These are phyloP conservation scores for Apophysomyces sp. DNA, from an alignment of 371 early-diverging fungal genomes.

Conservation along the genomic window DNA sequence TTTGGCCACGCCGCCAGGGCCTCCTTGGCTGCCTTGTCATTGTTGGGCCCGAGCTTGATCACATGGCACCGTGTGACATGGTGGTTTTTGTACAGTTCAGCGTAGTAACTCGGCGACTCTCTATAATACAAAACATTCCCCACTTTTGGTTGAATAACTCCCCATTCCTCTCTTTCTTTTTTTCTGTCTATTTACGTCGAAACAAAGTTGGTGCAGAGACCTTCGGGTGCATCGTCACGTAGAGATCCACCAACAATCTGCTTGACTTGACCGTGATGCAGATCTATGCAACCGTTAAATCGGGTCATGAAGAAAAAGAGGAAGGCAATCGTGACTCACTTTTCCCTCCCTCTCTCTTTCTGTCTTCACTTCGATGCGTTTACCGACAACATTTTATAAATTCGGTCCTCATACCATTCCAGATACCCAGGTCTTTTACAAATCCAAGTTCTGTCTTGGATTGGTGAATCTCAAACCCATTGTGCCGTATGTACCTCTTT, in stretches of 20 bases:
- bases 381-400: constrained; percentile 13
- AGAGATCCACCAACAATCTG: constrained; percentile 97
- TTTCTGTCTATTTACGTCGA: constrained; percentile 56
- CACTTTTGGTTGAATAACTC: neutral
- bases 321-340: constrained; percentile 2
- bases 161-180: neutral
- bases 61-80: constrained; percentile 87
- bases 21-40: constrained; percentile 84
- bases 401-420: constrained; percentile 71
- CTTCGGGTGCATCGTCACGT: constrained; percentile 61
- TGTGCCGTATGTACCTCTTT: constrained; percentile 53
- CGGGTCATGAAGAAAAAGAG: constrained; percentile 40
- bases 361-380: constrained; percentile 8
- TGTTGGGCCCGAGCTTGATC: constrained; percentile 90
- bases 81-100: constrained; percentile 73
- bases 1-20: constrained; percentile 86
- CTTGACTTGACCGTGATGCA: constrained; percentile 96
- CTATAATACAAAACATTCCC: constrained; percentile 27
- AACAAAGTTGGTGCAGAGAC: constrained; percentile 89
- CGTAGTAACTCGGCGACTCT: constrained; percentile 77
- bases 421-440: constrained; percentile 71
- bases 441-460: constrained; percentile 67
- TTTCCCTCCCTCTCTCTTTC: constrained; percentile 10
- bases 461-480: constrained; percentile 92
- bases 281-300: constrained; percentile 96